Evolutionary conservation across 495 filamentous ascomycete genomes (phyloP).

Genomic region (Lasiosphaeriaceae sp.): DNA sequence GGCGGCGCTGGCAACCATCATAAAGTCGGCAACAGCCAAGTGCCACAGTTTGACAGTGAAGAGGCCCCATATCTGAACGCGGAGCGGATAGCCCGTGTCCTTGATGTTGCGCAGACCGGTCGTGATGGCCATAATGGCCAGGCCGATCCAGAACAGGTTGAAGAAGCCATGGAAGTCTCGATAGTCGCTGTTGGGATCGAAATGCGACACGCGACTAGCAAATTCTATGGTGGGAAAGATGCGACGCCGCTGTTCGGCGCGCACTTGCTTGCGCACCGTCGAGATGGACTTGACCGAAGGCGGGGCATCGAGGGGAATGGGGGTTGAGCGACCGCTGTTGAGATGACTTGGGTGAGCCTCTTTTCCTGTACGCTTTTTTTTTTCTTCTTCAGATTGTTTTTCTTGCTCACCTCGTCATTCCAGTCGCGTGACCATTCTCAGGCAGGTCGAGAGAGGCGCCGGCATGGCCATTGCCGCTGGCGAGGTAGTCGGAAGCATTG

Average conservation of each 20-base stretch:
- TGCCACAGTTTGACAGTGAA: slow-evolving; percentile 87
- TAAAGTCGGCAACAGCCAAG: slow-evolving; percentile 72
- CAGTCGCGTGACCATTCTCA: slow-evolving; percentile 28
- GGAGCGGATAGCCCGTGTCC: slow-evolving; percentile 83
- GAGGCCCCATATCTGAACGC: slow-evolving; percentile 78
- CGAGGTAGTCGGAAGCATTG: slow-evolving; percentile 30
- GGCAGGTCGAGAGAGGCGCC: slow-evolving; percentile 25
- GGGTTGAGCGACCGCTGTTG: slow-evolving; percentile 82
- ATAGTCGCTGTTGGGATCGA: slow-evolving; percentile 89
- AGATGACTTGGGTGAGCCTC: not conserved
- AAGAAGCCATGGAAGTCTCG: slow-evolving; percentile 96
- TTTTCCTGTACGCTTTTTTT: slow-evolving; percentile 2
- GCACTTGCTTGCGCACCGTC: slow-evolving; percentile 75
- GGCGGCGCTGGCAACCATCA: slow-evolving; percentile 76
- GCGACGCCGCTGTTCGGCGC: slow-evolving; percentile 74
- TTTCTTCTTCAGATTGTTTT: too few relatives aligned
- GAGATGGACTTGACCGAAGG: slow-evolving; percentile 85
- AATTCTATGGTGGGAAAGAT: slow-evolving; percentile 96
- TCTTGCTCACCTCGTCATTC: slow-evolving; percentile 42
- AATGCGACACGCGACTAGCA: slow-evolving; percentile 88
- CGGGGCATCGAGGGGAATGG: slow-evolving; percentile 83
- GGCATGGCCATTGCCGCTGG: not conserved
- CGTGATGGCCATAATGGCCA: slow-evolving; percentile 96
- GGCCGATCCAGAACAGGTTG: slow-evolving; percentile 92
- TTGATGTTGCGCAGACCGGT: slow-evolving; percentile 87